Base-by-base conservation (phyloP, 352 stramenopile genomes). In the Phytophthora quininea region DNA sequence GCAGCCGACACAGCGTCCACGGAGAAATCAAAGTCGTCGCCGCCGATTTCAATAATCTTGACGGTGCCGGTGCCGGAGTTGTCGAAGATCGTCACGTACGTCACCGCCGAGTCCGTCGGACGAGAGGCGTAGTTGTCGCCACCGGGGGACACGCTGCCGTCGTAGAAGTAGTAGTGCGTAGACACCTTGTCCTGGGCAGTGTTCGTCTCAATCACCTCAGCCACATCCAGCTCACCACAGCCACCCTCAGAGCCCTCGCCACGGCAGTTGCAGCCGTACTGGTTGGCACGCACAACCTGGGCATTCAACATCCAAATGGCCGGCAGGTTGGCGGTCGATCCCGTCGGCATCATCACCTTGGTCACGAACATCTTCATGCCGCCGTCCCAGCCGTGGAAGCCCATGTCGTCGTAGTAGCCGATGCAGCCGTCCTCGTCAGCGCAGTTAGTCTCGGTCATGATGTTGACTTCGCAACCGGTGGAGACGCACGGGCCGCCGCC, bases 251-350 rank as follows among this genome's bases (percentile, higher is more conserved):
- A 59, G 0, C 80, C 80, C 9, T 70, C 76, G 49, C 80, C 77
- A 50, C 84, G 84, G 76, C 84, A 93, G 68, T 91, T 92, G 77
- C 84, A 91, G 43, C 76, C 71, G 64, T 92, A 92, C 70, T 92
- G 84, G 67, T 76, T 82, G 4, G 79, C 76, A 48, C 79, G 82
- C 1, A 93, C 52, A 11, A 90, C 75, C 73, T 91, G 84, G 12
- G 82, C 80, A 64, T 91, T 91, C 15, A 92, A 75, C 72, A 91
- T 87, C 84, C 84, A 92, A 59, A 92, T 89, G 8, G 80, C 84
- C 8, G 82, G 84, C 24, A 77, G 73, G 77, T 91, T 84, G 0
- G 77, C 77, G 7, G 62, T 58, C 10, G 42, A 47, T 12, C 78
- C 77, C 3, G 52, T 71, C 0, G 76, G 80, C 80, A 92, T 90